phyloP scores from a whole-genome alignment of 768 basidiomycete genomes.

The Serpula lacrymans region DNA sequence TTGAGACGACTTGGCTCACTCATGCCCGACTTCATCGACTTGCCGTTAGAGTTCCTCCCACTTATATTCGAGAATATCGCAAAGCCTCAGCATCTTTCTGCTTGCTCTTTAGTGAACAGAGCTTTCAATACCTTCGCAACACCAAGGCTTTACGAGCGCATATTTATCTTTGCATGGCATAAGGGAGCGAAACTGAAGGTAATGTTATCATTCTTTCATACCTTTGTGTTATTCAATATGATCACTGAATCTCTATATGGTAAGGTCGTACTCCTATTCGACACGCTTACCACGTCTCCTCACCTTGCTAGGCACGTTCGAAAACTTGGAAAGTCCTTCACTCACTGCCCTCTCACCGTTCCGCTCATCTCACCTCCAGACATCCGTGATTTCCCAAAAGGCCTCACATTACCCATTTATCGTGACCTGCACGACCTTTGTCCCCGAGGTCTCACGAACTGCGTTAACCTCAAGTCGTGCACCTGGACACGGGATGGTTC shows the following conservation, averaged over 20 bases:
- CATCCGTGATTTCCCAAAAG: constrained; percentile 72
- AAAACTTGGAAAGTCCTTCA: constrained; percentile 48
- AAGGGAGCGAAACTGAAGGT: constrained; percentile 62
- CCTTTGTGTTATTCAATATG: background rate
- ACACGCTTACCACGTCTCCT: constrained; percentile 50
- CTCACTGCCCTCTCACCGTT: constrained; percentile 1
- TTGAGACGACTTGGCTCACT: constrained; percentile 1
- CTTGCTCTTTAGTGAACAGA: constrained; percentile 55
- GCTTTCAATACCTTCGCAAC: constrained; percentile 50
- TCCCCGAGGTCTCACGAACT: constrained; percentile 53
- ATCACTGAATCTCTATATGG: background rate
- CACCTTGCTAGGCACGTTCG: constrained; percentile 58
- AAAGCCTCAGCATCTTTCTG: constrained; percentile 50
- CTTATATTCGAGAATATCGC: constrained; percentile 48
- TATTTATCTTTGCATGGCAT: constrained; percentile 71
- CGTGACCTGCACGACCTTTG: constrained; percentile 39
- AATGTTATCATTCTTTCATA: constrained; percentile 5
- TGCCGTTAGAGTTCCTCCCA: constrained; percentile 67
- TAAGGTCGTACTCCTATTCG: constrained; percentile 61
- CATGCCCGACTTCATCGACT: constrained; percentile 48
- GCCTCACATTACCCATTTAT: constrained; percentile 25
- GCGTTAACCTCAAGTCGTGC: constrained; percentile 56
- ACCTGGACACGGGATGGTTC: constrained; percentile 83
- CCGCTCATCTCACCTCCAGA: constrained; percentile 37
- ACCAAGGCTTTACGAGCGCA: constrained; percentile 51